These are phyloP conservation scores for Alternaria alternata DNA, from an alignment of 2,329 filamentous ascomycete species.

Conservation along the genomic window DNA sequence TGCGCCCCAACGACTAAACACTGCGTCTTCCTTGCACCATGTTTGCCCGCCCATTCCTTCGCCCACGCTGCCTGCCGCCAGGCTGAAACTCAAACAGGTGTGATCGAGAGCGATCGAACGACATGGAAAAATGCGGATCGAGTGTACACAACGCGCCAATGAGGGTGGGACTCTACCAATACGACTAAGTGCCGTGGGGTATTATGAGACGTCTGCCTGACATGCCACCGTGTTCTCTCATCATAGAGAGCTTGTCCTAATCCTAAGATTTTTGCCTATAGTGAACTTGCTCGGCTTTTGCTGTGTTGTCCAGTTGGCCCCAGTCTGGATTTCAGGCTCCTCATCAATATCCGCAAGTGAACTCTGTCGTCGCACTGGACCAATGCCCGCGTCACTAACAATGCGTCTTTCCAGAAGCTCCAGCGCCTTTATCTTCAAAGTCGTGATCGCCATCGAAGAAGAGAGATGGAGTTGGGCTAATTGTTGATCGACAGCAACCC, in stretches of 20 bases:
- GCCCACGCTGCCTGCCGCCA: neutral
- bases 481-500: constrained; percentile 3
- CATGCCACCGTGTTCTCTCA: constrained; percentile 10
- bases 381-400: constrained; percentile 25
- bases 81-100: neutral
- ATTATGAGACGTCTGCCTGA: constrained; percentile 1
- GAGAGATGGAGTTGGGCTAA: constrained; percentile 33
- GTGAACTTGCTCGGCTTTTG: constrained; percentile 2
- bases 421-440: constrained; percentile 15
- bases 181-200: constrained; percentile 4
- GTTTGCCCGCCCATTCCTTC: neutral
- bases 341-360: constrained; percentile 8
- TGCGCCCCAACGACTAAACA: neutral
- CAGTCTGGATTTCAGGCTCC: constrained; percentile 9
- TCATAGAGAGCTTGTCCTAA: constrained; percentile 32
- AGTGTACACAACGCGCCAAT: constrained; percentile 5
- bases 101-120: constrained; percentile 5
- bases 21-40: neutral
- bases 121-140: constrained; percentile 7
- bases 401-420: constrained; percentile 21
- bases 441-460: constrained; percentile 14
- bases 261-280: constrained; percentile 2
- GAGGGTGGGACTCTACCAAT: constrained; percentile 3
- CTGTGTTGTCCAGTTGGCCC: constrained; percentile 15
- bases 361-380: neutral